Evolutionary conservation across 345 rosid genomes (phyloP), one percentile per base, ranked within the genome.

Genomic region (Mangifera indica): DNA sequence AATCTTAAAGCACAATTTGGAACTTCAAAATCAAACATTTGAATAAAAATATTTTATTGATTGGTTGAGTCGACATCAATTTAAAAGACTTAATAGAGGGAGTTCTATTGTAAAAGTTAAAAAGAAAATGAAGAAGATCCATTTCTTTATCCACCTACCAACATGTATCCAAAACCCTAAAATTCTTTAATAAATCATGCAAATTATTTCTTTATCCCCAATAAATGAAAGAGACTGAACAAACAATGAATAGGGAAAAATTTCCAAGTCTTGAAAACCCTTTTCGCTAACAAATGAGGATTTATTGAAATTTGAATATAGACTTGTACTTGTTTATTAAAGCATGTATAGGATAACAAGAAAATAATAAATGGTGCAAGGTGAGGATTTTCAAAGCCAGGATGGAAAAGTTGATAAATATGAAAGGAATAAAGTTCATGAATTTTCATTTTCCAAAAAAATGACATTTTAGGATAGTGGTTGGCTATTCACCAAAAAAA

Each of bases 371-470:
- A 20, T 18, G 0, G 7, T 20, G 59, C 7, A 1, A 54, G 8
- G 58, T 2, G 60, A 13, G 21, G 26, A 14, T 13, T 48, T 48
- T 56, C 1, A 3, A 56, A 22, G 14, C 12, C 10, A 21, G 24
- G 37, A 10, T 40, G 11, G 17, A 20, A 42, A 62, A 4, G 29
- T 21, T 1, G 49, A 63, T 8, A 65, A 65, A 53, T 67, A 1
- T 53, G 61, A 54, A 67, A 34, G 51, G 61, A 67, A 67, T 53
- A 34, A 67, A 67, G 14, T 53, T 34, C 0, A 12, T 20, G 10
- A 9, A 2, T 11, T 63, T 20, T 20, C 40, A 14, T 14, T 17
- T 42, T 48, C 3, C 10, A 10, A 65, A 24, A 46, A 18, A 1
- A 32, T 10, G 24, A 3, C 69, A 25, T 48, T 46, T 14, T 67